Evolutionary conservation across 306 rosid species (phyloP).

Genomic region (Glycyrrhiza uralensis): DNA sequence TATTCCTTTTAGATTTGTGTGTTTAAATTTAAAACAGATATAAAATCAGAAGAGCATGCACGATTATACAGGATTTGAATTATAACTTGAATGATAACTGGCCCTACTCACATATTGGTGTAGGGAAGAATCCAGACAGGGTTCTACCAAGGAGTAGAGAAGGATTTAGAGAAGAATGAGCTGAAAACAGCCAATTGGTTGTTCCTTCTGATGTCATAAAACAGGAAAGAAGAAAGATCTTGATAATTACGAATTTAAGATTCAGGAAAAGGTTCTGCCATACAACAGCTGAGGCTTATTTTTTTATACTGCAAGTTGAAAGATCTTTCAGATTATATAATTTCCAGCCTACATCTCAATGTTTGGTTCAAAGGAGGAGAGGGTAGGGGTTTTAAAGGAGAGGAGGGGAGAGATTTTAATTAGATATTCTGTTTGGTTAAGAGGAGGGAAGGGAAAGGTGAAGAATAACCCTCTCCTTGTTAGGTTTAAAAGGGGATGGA

Average conservation of each 20-base stretch:
- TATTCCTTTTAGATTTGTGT: background rate
- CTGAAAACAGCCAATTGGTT: background rate
- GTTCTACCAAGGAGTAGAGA: slow-evolving; percentile 10
- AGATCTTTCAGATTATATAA: background rate
- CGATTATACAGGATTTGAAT: background rate
- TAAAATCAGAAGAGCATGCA: background rate
- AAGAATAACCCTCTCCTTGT: no score
- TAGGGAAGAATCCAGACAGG: background rate
- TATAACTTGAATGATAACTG: background rate
- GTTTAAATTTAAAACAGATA: background rate
- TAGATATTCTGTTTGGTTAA: no score
- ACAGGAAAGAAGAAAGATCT: background rate
- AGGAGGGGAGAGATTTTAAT: no score
- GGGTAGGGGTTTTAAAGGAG: no score
- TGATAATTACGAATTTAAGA: slow-evolving; percentile 4
- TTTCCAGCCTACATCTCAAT: background rate
- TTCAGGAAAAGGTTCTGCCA: background rate
- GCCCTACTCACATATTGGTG: background rate
- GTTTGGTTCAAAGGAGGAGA: no score
- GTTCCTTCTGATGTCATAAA: background rate
- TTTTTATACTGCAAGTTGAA: background rate
- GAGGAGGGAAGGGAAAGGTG: no score
- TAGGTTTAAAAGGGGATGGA: no score
- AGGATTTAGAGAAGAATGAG: background rate
- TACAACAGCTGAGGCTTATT: background rate